Conservation (phyloP, 768 basidiomycete species). For the Tylopilus sp. region DNA sequence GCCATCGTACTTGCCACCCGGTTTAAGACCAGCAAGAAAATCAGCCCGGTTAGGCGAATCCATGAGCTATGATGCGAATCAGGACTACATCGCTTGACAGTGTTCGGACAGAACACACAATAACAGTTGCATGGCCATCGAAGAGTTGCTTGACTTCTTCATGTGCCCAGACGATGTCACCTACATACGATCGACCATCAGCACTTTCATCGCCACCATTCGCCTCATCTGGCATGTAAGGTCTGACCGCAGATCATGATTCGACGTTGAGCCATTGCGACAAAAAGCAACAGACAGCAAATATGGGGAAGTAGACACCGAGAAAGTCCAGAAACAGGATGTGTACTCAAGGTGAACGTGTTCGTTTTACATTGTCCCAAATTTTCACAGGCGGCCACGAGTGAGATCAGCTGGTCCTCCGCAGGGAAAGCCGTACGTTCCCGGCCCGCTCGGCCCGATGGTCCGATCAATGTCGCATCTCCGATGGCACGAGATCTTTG, state of each 20-base stretch:
- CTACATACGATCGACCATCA: slow-evolving; percentile 33
- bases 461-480: slow-evolving; percentile 25
- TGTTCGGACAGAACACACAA: slow-evolving; percentile 48
- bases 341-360: not conserved
- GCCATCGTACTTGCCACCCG: slow-evolving; percentile 70
- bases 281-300: not conserved
- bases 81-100: not conserved
- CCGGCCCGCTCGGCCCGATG: not conserved
- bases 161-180: slow-evolving; percentile 76
- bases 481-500: slow-evolving; percentile 61
- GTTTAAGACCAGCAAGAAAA: slow-evolving; percentile 61
- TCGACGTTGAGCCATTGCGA: slow-evolving; percentile 23
- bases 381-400: not conserved
- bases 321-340: not conserved
- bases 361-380: not conserved
- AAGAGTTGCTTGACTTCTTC: slow-evolving; percentile 67
- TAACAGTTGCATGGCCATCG: slow-evolving; percentile 64
- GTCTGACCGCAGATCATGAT: slow-evolving; percentile 35
- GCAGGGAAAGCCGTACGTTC: not conserved
- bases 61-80: slow-evolving; percentile 37
- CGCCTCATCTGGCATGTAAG: not conserved
- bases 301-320: not conserved
- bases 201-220: not conserved
- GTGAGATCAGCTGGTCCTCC: too few species aligned
- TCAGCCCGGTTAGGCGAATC: slow-evolving; percentile 62